Evolutionary conservation across 1,284 basidiomycete species (phyloP).

Genomic region (Cryptococcus hybrid): DNA sequence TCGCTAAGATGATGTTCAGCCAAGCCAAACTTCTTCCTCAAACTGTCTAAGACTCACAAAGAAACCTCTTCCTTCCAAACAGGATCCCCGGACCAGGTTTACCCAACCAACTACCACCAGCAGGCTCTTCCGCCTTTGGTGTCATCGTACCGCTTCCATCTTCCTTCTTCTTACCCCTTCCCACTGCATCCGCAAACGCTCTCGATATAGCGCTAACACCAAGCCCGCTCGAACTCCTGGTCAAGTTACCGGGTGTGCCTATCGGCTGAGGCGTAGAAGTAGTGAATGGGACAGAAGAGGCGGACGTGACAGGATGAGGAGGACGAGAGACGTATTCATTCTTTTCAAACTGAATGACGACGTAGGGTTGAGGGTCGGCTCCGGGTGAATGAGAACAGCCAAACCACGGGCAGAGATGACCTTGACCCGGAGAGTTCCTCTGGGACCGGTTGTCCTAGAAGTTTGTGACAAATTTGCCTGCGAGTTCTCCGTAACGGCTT

Average conservation of each 20-base stretch:
- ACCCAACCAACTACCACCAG: conserved; percentile 33
- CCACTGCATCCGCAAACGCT: conserved; percentile 55
- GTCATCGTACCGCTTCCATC: conserved; percentile 44
- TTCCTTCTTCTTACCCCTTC: conserved; percentile 48
- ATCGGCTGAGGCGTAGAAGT: conserved; percentile 37
- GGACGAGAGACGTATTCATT: conserved; percentile 97
- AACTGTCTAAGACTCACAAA: conserved; percentile 64
- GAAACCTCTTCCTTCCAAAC: conserved; percentile 99
- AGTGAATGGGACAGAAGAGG: conserved; percentile 42
- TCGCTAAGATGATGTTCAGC: conserved; percentile 60
- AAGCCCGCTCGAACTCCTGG: conserved; percentile 51
- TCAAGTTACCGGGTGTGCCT: conserved; percentile 29
- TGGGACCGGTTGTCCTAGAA: conserved; percentile 20
- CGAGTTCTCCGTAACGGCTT: background rate
- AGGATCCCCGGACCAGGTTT: conserved; percentile 64
- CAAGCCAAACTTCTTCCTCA: background rate
- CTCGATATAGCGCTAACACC: conserved; percentile 62
- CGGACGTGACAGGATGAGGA: conserved; percentile 54
- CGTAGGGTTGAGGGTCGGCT: conserved; percentile 72
- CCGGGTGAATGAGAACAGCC: conserved; percentile 62
- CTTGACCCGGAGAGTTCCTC: conserved; percentile 90
- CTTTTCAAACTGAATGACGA: conserved; percentile 97
- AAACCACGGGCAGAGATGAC: conserved; percentile 90
- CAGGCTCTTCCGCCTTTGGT: conserved; percentile 38
- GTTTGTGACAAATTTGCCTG: background rate